phyloP scores from a whole-genome alignment of 2,329 filamentous ascomycete genomes.

The Fusarium sulawesiense region DNA sequence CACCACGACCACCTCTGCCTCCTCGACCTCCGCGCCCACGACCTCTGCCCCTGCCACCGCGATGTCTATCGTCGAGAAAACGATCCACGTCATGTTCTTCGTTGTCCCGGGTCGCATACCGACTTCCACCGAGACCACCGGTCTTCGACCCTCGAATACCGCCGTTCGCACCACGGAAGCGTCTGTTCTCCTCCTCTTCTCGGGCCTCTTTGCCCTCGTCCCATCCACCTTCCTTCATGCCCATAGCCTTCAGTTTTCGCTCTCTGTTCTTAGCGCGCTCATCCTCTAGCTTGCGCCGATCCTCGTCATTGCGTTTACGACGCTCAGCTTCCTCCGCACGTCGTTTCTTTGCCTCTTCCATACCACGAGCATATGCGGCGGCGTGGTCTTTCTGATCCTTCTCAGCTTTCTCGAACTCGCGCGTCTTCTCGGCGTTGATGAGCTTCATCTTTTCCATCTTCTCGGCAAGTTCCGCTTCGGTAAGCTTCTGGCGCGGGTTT shows the following conservation, averaged over 20 bases:
- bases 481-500: conserved; percentile 70
- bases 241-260: conserved; percentile 70
- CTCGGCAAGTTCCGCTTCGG: conserved; percentile 66
- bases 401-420: conserved; percentile 69
- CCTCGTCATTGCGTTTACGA: conserved; percentile 63
- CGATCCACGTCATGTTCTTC: conserved; percentile 53
- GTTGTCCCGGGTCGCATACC: conserved; percentile 53
- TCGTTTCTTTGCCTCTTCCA: conserved; percentile 66
- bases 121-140: conserved; percentile 55
- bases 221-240: conserved; percentile 66
- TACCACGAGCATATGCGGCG: conserved; percentile 64
- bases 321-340: conserved; percentile 65
- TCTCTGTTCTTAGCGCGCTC: conserved; percentile 71
- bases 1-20: conserved; percentile 50
- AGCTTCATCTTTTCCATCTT: conserved; percentile 73
- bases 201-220: conserved; percentile 66
- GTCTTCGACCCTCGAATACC: conserved; percentile 54
- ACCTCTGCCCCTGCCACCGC: conserved; percentile 50
- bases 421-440: conserved; percentile 66
- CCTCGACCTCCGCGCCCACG: conserved; percentile 51
- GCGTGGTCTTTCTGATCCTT: conserved; percentile 68
- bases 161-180: conserved; percentile 58
- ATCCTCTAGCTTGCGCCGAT: conserved; percentile 64
- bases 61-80: conserved; percentile 52
- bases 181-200: conserved; percentile 55